Conservation (phyloP, 208 protist genomes). For the Acanthamoeba sp. region DNA sequence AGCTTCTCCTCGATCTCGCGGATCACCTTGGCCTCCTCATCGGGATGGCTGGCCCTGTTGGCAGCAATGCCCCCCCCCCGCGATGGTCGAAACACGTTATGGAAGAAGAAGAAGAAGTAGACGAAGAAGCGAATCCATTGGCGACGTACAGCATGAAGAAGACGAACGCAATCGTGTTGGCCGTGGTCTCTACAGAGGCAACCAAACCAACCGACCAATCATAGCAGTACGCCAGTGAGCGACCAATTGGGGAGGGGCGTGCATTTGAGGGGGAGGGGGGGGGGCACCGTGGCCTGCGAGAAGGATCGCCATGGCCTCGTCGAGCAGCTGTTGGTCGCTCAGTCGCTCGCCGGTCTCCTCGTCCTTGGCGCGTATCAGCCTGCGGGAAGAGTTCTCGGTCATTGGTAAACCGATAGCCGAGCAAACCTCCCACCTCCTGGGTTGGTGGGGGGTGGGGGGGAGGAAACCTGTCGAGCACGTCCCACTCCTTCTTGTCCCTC, state of each 20-base stretch:
- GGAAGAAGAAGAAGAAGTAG: no score
- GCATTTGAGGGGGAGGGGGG: background rate
- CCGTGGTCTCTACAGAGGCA: conserved; percentile 37
- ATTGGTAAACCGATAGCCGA: no score
- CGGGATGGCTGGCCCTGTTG: conserved; percentile 22
- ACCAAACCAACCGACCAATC: background rate
- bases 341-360: conserved; percentile 36
- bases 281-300: conserved; percentile 50
- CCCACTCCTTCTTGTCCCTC: conserved; percentile 5
- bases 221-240: background rate
- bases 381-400: background rate
- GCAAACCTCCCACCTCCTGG: no score
- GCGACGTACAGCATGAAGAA: conserved; percentile 36
- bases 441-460: no score
- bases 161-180: conserved; percentile 50
- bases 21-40: conserved; percentile 40
- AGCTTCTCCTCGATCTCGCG: conserved; percentile 31
- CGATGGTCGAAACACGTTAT: no score
- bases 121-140: no score
- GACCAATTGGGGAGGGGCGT: background rate
- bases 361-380: conserved; percentile 25
- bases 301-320: conserved; percentile 65
- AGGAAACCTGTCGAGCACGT: background rate
- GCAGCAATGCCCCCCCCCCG: no score
- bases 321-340: conserved; percentile 69